Evolutionary conservation across 176 grass and related monocot species (phyloP), one percentile per base, ranked within the genome.

Genomic region (Coix lacrymajobi): DNA sequence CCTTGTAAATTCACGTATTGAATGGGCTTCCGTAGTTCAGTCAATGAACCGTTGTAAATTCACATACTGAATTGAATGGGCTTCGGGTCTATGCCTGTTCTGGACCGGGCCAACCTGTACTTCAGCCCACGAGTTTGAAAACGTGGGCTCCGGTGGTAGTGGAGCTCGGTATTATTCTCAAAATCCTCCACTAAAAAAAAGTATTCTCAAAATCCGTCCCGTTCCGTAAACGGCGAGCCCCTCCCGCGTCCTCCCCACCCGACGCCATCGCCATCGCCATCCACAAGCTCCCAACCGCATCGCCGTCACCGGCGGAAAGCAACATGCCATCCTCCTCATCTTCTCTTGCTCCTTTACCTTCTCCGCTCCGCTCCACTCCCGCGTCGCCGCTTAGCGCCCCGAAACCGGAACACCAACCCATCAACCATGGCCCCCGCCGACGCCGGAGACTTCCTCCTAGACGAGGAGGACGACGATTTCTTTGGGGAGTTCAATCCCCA

Each of bases 401-500:
- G 16, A 33, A 71, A 5, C 30, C 28, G 56, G 10, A 37, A 38
- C 57, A 40, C 30, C 33, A 76, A 41, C 71, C 5, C 6, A 54
- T 11, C 14, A 54, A 31, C 69, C 73, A 78, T 74, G 77, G 63
- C 73, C 70, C 63, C 28, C 41, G 60, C 20, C 16, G 28, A 51
- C 52, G 39, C 26, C 8, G 22, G 39, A 36, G 44, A 44, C 65
- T 24, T 77, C 56, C 37, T 66, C 26, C 67, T 75, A 37, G 80
- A 82, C 64, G 74, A 79, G 68, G 77, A 81, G 8, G 78, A 87
- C 60, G 88, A 86, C 25, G 86, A 88, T 63, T 89, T 90, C 78
- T 94, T 90, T 69, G 43, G 65, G 0, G 75, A 89, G 15, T 87
- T 45, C 86, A 94, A 91, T 39, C 79, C 88, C 6, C 86, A 86